Evolutionary conservation across 2,329 filamentous ascomycete species (phyloP).

Genomic region (Fusarium piperis): DNA sequence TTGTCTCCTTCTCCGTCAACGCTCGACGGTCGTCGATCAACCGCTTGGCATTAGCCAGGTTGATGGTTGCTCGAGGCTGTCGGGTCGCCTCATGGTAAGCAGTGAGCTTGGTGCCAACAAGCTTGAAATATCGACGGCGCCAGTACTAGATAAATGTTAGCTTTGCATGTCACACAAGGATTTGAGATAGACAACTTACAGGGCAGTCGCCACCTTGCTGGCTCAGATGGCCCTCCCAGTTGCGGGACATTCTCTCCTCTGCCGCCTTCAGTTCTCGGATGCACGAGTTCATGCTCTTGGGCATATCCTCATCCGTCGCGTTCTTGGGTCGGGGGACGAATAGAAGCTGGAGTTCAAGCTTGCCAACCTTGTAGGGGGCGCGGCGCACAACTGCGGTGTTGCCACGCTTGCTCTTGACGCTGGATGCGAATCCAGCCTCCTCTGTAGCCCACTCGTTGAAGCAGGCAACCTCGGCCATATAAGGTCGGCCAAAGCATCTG

Average conservation of each 20-base stretch:
- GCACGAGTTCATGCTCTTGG: constrained; percentile 98
- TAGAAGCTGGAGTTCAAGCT: constrained; percentile 90
- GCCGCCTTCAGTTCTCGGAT: constrained; percentile 93
- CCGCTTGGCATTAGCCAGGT: constrained; percentile 90
- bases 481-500: constrained; percentile 86
- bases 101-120: constrained; percentile 89
- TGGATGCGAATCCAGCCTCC: constrained; percentile 79
- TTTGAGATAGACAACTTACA: constrained; percentile 65
- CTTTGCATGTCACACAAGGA: not conserved
- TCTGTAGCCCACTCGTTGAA: constrained; percentile 99
- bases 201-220: constrained; percentile 98
- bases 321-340: constrained; percentile 94
- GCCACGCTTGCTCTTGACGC: constrained; percentile 92
- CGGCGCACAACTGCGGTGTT: constrained; percentile 76
- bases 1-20: constrained; percentile 84
- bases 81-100: constrained; percentile 96
- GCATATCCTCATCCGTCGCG: constrained; percentile 92
- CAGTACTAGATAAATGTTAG: constrained; percentile 77
- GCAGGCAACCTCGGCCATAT: constrained; percentile 88
- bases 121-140: constrained; percentile 97
- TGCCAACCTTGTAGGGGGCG: constrained; percentile 96
- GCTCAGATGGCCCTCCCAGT: constrained; percentile 89
- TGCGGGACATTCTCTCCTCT: constrained; percentile 79
- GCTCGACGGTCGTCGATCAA: constrained; percentile 91
- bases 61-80: constrained; percentile 96